These are phyloP conservation scores for Colletotrichum sp. DNA, from an alignment of 2,329 filamentous ascomycete species.

Conservation along the genomic window DNA sequence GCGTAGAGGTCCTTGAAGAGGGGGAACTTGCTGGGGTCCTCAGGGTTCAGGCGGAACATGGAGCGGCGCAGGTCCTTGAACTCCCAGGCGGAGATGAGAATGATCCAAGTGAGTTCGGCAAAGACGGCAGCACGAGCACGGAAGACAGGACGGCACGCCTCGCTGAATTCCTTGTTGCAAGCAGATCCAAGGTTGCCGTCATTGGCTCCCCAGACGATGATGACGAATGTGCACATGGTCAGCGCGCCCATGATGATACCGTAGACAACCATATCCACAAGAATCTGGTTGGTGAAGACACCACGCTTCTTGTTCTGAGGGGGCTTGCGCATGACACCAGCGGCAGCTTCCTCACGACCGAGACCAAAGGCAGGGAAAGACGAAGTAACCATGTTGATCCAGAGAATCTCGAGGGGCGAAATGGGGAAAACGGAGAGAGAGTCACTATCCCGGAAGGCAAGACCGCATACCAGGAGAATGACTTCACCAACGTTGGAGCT, in stretches of 20 bases:
- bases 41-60: conserved; percentile 69
- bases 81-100: conserved; percentile 78
- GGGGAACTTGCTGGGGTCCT: conserved; percentile 53
- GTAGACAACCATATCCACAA: conserved; percentile 81
- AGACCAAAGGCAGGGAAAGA: conserved; percentile 88
- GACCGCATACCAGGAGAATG: conserved; percentile 78
- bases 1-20: conserved; percentile 67
- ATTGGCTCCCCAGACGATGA: conserved; percentile 63
- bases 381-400: conserved; percentile 94
- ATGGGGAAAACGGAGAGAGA: conserved; percentile 84
- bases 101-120: conserved; percentile 74
- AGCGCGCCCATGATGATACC: conserved; percentile 78
- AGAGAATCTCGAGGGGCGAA: conserved; percentile 84
- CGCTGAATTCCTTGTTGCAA: conserved; percentile 66
- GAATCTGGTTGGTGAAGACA: conserved; percentile 79
- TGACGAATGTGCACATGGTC: conserved; percentile 68
- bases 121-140: conserved; percentile 75
- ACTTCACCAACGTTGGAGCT: conserved; percentile 86
- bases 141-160: conserved; percentile 65
- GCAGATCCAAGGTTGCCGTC: conserved; percentile 59
- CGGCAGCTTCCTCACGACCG: conserved; percentile 76
- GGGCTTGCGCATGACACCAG: conserved; percentile 79
- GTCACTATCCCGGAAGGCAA: conserved; percentile 76
- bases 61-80: conserved; percentile 75
- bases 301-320: conserved; percentile 72